These are phyloP conservation scores for Vitis hybrid DNA, from an alignment of 177 flowering plant species.

Conservation along the genomic window DNA sequence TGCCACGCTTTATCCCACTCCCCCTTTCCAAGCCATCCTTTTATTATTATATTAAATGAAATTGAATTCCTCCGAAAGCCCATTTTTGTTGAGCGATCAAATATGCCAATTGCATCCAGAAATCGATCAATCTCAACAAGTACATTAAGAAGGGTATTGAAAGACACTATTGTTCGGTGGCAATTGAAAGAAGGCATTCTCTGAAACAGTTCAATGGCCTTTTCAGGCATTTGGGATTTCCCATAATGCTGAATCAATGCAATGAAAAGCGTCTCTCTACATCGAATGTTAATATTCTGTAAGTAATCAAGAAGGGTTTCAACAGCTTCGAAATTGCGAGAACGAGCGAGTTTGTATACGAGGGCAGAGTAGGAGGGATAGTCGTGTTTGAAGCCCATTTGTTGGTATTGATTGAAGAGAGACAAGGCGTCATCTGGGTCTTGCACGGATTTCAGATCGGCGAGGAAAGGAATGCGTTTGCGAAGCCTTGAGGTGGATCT, in stretches of 20 bases:
- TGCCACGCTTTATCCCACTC: slow-evolving; percentile 54
- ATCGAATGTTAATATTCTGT: slow-evolving; percentile 38
- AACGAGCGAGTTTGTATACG: slow-evolving; percentile 69
- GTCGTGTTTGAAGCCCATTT: slow-evolving; percentile 59
- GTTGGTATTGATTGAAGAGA: slow-evolving; percentile 46
- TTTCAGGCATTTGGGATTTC: slow-evolving; percentile 42
- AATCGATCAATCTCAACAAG: slow-evolving; percentile 49
- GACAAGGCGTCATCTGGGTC: slow-evolving; percentile 50
- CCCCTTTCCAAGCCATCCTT: slow-evolving; percentile 44
- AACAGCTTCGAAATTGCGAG: slow-evolving; percentile 49
- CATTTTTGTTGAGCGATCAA: slow-evolving; percentile 33
- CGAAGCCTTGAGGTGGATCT: slow-evolving; percentile 22
- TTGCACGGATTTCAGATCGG: slow-evolving; percentile 43
- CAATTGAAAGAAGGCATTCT: slow-evolving; percentile 63
- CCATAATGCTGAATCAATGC: slow-evolving; percentile 71
- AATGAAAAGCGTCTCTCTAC: slow-evolving; percentile 60
- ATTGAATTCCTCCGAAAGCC: slow-evolving; percentile 64
- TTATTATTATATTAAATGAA: slow-evolving; percentile 70
- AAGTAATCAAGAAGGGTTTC: slow-evolving; percentile 45
- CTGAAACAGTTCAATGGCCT: slow-evolving; percentile 60
- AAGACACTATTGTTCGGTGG: slow-evolving; percentile 51
- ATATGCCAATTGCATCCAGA: slow-evolving; percentile 44
- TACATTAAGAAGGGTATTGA: slow-evolving; percentile 59
- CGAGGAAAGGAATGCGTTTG: slow-evolving; percentile 48
- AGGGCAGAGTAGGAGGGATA: slow-evolving; percentile 82